Evolutionary conservation across 2,329 filamentous ascomycete genomes (phyloP).

Genomic region (Aureobasidium sp.): DNA sequence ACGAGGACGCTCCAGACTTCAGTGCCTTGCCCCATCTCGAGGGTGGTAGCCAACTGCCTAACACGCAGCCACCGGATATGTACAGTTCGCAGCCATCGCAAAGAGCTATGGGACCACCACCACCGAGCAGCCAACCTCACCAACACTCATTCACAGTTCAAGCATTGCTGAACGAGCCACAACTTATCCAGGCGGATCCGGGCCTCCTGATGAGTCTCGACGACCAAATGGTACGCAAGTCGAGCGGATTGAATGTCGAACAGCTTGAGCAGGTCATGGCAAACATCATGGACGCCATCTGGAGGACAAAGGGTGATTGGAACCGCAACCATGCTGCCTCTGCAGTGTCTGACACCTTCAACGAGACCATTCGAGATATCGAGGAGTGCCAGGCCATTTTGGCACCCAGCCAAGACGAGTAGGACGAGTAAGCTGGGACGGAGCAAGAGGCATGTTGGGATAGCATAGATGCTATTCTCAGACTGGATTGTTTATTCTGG

Average conservation of each 20-base stretch:
- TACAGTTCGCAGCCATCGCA: constrained; percentile 24
- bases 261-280: constrained; percentile 92
- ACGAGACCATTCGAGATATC: constrained; percentile 64
- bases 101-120: constrained; percentile 27
- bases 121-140: constrained; percentile 20
- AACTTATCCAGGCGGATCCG: constrained; percentile 38
- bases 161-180: constrained; percentile 34
- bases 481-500: neutral
- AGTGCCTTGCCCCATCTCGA: constrained; percentile 36
- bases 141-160: constrained; percentile 27
- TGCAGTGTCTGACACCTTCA: constrained; percentile 61
- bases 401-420: constrained; percentile 32
- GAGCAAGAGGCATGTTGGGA: neutral
- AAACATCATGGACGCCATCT: constrained; percentile 82
- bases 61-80: constrained; percentile 48
- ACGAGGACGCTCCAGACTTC: constrained; percentile 48
- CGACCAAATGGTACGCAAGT: constrained; percentile 54
- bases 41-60: constrained; percentile 53
- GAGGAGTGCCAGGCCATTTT: constrained; percentile 42
- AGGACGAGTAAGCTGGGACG: neutral
- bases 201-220: constrained; percentile 51
- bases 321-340: constrained; percentile 68
- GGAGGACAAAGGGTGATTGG: constrained; percentile 70
- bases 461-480: neutral
- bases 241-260: constrained; percentile 76